These are phyloP conservation scores for Crithidia mellificae DNA, from an alignment of 208 protist genomes.

Conservation along the genomic window DNA sequence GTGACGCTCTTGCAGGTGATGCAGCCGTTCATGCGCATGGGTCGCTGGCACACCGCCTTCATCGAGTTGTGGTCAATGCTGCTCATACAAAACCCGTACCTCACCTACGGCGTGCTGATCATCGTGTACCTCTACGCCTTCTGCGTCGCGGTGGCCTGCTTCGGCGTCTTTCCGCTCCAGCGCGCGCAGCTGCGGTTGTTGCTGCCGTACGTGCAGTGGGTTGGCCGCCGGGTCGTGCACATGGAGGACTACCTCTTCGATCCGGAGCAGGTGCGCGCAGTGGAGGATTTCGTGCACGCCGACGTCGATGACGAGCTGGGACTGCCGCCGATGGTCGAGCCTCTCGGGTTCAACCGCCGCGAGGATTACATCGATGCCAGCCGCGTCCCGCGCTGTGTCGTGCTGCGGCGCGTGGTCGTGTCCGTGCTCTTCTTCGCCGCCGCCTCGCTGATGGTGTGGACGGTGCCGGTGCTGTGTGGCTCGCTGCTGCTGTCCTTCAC, in stretches of 20 bases:
- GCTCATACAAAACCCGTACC: conserved; percentile 15
- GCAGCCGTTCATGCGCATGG: conserved; percentile 22
- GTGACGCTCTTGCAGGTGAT: conserved; percentile 11
- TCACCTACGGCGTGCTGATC: conserved; percentile 4
- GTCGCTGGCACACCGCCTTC: conserved; percentile 6
- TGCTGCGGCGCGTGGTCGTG: conserved; percentile 48
- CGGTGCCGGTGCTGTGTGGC: conserved; percentile 38
- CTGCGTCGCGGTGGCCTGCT: conserved; percentile 18
- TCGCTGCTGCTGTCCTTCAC: conserved; percentile 29
- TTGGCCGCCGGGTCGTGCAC: conserved; percentile 41
- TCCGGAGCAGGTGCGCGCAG: conserved; percentile 30
- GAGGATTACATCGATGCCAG: conserved; percentile 40
- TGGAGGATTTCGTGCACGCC: conserved; percentile 43
- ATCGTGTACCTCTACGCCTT: conserved; percentile 5
- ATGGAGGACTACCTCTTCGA: conserved; percentile 79
- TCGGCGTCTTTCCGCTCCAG: conserved; percentile 47
- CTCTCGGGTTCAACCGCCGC: conserved; percentile 42
- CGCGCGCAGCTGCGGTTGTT: conserved; percentile 52
- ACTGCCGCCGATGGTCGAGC: conserved; percentile 38
- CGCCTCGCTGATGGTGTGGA: conserved; percentile 46
- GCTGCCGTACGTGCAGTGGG: conserved; percentile 37
- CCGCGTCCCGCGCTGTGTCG: conserved; percentile 31
- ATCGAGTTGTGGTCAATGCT: conserved; percentile 27
- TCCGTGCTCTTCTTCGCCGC: conserved; percentile 55
- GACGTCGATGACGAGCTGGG: conserved; percentile 39